Conservation (phyloP, 73 alveolate genomes). For the Effrenium voratum region DNA sequence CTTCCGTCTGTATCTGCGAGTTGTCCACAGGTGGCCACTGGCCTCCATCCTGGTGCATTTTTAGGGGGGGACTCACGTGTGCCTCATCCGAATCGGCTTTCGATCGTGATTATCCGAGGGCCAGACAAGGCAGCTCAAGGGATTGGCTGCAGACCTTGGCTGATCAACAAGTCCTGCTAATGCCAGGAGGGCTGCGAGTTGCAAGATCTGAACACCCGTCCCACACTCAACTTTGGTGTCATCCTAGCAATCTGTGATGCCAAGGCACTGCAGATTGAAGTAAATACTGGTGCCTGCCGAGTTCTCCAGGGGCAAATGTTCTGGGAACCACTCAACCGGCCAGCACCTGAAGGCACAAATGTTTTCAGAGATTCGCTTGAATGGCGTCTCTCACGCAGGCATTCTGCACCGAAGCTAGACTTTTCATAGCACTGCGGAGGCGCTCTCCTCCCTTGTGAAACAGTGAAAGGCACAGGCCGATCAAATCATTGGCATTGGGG, state of each 20-base stretch:
- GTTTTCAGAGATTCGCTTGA: background rate
- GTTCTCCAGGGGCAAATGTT: constrained; percentile 46
- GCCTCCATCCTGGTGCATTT: constrained; percentile 9
- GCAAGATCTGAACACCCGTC: background rate
- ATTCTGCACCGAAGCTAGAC: background rate
- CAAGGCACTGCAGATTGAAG: constrained; percentile 34
- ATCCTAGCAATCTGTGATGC: too few species aligned
- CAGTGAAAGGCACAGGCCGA: too few species aligned
- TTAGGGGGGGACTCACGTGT: background rate
- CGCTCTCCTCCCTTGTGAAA: constrained; percentile 37
- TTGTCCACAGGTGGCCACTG: constrained; percentile 64
- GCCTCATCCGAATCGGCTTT: too few species aligned
- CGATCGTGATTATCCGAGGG: too few species aligned
- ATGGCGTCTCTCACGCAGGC: background rate
- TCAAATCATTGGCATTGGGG: too few species aligned
- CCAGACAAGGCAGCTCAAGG: constrained; percentile 29
- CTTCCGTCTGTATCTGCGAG: constrained; percentile 60
- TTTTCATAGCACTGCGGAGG: background rate
- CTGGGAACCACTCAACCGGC: constrained; percentile 84
- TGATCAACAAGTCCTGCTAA: background rate
- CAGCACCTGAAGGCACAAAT: background rate
- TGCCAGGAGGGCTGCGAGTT: background rate
- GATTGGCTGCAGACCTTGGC: constrained; percentile 41
- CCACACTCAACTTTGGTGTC: background rate
- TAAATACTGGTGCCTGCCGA: constrained; percentile 65